Conservation (phyloP, 164 flowering plant genomes). For the Stephania cephalantha region DNA sequence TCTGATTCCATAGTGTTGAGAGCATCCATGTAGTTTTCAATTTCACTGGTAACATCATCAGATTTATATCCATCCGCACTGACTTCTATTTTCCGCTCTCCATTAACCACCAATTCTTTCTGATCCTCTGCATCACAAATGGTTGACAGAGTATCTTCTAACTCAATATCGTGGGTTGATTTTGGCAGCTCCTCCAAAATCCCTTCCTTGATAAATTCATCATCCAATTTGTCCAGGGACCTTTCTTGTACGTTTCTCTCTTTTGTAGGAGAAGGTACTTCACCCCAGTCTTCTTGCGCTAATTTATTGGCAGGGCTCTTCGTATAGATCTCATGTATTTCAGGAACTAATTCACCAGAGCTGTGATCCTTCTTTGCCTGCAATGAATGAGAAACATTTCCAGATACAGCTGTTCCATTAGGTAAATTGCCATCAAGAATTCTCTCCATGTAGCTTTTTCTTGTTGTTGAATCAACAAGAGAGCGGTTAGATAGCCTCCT, state of each 20-base stretch:
- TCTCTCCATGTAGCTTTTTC: conserved; percentile 78
- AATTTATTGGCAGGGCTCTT: conserved; percentile 32
- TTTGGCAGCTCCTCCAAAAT: conserved; percentile 20
- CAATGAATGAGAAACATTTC: conserved; percentile 25
- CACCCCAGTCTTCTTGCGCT: conserved; percentile 21
- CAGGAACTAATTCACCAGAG: conserved; percentile 35
- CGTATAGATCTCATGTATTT: conserved; percentile 41
- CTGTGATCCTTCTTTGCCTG: conserved; percentile 25
- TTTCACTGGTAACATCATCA: conserved; percentile 71
- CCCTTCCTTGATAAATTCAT: conserved; percentile 14
- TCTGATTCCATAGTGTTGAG: conserved; percentile 79
- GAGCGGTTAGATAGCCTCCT: conserved; percentile 50
- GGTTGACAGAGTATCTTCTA: conserved; percentile 19
- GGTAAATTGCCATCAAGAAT: conserved; percentile 44
- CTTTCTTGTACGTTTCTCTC: conserved; percentile 21
- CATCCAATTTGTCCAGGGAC: conserved; percentile 23
- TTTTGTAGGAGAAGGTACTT: conserved; percentile 29
- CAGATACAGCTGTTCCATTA: conserved; percentile 36
- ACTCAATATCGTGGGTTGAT: conserved; percentile 21
- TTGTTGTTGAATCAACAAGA: conserved; percentile 38
- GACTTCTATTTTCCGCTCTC: conserved; percentile 26
- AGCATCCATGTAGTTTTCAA: conserved; percentile 81
- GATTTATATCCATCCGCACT: conserved; percentile 36
- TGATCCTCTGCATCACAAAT: conserved; percentile 22
- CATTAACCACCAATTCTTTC: conserved; percentile 33